phyloP scores from a whole-genome alignment of 441 rosid species.

The Pelargonium citronellum region DNA sequence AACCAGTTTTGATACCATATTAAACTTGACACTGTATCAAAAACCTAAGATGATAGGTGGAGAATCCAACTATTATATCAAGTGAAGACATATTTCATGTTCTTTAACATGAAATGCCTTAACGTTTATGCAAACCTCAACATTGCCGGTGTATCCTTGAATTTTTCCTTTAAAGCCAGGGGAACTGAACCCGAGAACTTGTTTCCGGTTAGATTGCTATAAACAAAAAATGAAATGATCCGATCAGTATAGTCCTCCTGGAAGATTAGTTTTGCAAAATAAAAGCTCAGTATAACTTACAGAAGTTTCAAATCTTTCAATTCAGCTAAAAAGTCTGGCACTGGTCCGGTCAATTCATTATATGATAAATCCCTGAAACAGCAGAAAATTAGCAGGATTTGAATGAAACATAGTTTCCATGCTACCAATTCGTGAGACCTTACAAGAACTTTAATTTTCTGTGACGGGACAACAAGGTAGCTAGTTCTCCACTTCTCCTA shows the following conservation, averaged over 20 bases:
- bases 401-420: too few species aligned
- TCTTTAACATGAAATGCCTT: background rate
- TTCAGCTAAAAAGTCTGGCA: conserved; percentile 23
- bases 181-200: conserved; percentile 21
- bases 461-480: too few species aligned
- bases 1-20: background rate
- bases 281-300: conserved; percentile 13
- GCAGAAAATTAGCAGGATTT: too few species aligned
- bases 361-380: conserved; percentile 21
- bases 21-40: too few species aligned
- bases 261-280: too few species aligned
- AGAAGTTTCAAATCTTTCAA: conserved; percentile 14
- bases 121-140: conserved; percentile 19
- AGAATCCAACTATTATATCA: too few species aligned
- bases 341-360: conserved; percentile 17
- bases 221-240: background rate
- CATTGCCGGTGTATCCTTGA: conserved; percentile 6
- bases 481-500: too few species aligned
- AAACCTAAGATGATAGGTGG: too few species aligned
- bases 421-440: too few species aligned
- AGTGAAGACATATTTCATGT: too few species aligned
- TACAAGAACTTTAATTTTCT: too few species aligned
- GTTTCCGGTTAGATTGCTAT: conserved; percentile 21
- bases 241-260: background rate
- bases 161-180: conserved; percentile 12